phyloP scores from a whole-genome alignment of 2,329 filamentous ascomycete genomes.

The Trichoderma hamatum region DNA sequence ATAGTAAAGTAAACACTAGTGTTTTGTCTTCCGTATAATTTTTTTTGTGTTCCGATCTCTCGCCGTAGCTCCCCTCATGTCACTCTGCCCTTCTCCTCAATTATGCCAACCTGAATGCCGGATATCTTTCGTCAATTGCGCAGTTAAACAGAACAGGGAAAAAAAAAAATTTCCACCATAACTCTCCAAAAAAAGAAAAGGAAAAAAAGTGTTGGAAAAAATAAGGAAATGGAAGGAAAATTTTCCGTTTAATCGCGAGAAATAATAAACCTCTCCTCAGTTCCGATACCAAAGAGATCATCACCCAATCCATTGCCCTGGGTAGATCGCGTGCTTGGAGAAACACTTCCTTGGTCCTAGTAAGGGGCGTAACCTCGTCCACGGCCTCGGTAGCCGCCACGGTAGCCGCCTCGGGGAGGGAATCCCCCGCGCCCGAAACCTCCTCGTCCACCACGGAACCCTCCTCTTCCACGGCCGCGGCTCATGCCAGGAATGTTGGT shows the following conservation, averaged over 20 bases:
- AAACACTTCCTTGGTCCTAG: slow-evolving; percentile 49
- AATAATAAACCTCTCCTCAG: slow-evolving; percentile 21
- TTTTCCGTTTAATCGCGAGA: slow-evolving; percentile 11
- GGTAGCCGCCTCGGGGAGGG: slow-evolving; percentile 60
- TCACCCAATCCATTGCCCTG: slow-evolving; percentile 29
- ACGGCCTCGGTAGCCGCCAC: slow-evolving; percentile 68
- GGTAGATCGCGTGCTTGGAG: slow-evolving; percentile 30
- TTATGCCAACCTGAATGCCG: slow-evolving; percentile 26
- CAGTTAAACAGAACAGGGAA: slow-evolving; percentile 1
- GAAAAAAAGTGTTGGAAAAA: neutral
- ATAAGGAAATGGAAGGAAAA: neutral
- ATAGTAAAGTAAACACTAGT: slow-evolving; percentile 3
- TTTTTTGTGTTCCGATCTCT: neutral
- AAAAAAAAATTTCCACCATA: slow-evolving; percentile 5
- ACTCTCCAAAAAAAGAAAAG: slow-evolving; percentile 14
- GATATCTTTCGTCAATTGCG: slow-evolving; percentile 22
- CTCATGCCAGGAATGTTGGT: slow-evolving; percentile 96
- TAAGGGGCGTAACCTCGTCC: slow-evolving; percentile 68
- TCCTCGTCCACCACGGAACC: slow-evolving; percentile 52
- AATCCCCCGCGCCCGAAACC: slow-evolving; percentile 59
- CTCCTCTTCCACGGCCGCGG: slow-evolving; percentile 70
- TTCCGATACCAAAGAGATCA: neutral
- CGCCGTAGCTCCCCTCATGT: neutral
- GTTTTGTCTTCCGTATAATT: neutral
- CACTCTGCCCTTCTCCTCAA: slow-evolving; percentile 15